phyloP scores from a whole-genome alignment of 2,329 filamentous ascomycete species.

The Aspergillus sojae region DNA sequence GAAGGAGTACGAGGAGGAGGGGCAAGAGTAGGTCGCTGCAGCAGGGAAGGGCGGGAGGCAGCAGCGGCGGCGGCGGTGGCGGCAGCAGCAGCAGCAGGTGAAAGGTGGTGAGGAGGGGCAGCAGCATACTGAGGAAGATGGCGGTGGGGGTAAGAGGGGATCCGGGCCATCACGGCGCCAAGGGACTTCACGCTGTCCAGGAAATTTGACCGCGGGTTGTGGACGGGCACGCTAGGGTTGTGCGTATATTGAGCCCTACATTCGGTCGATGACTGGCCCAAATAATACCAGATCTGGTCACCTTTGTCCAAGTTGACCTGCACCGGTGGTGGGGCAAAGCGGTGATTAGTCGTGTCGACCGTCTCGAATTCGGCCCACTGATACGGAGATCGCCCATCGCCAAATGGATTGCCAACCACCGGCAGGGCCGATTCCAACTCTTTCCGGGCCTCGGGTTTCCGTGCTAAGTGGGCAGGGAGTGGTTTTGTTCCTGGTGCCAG shows the following conservation, averaged over 20 bases:
- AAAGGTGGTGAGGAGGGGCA: constrained; percentile 20
- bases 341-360: constrained; percentile 54
- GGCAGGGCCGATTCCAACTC: constrained; percentile 64
- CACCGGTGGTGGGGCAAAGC: constrained; percentile 59
- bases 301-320: constrained; percentile 73
- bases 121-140: constrained; percentile 10
- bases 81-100: constrained; percentile 19
- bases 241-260: constrained; percentile 90
- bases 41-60: constrained; percentile 34
- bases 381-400: constrained; percentile 58
- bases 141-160: constrained; percentile 23
- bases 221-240: constrained; percentile 58
- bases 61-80: constrained; percentile 18
- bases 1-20: constrained; percentile 35
- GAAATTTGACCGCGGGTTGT: constrained; percentile 55
- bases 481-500: constrained; percentile 50
- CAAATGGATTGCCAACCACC: constrained; percentile 67
- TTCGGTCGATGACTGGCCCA: constrained; percentile 84
- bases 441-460: constrained; percentile 56
- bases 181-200: constrained; percentile 49
- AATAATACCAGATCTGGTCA: constrained; percentile 84
- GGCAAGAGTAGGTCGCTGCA: constrained; percentile 37
- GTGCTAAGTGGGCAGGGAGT: constrained; percentile 50
- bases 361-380: constrained; percentile 80
- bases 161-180: constrained; percentile 34